Percentiles rank a stretch among this genome's conserved stretches.
Evolutionary conservation across 176 grass and related monocot genomes (phyloP).

Genomic region (Carex myosuroides): DNA sequence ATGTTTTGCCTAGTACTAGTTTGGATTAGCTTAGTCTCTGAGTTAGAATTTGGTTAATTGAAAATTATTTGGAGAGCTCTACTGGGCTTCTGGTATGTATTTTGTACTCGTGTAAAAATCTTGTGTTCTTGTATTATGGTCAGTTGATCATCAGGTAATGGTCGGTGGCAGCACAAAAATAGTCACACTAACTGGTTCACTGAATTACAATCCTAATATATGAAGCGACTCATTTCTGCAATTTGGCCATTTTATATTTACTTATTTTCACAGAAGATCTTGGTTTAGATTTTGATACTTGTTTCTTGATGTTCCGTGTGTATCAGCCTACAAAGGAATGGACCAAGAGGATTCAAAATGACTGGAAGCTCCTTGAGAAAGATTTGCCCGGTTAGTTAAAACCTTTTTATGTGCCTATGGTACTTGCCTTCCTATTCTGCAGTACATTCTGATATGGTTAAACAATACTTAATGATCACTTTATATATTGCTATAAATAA

Average conservation of each 20-base stretch:
- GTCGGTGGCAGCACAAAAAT: background rate
- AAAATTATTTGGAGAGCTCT: background rate
- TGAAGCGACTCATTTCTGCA: background rate
- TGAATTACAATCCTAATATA: background rate
- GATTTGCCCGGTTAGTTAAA: slow-evolving; percentile 57
- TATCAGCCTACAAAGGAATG: slow-evolving; percentile 59
- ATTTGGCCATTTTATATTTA: background rate
- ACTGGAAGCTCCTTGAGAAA: slow-evolving; percentile 75
- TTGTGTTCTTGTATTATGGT: background rate
- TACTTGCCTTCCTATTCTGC: background rate
- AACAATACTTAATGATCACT: slow-evolving; percentile 19
- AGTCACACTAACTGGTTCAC: background rate
- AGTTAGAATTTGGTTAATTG: background rate
- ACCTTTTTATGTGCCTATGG: background rate
- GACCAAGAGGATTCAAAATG: slow-evolving; percentile 63
- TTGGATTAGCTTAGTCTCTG: background rate
- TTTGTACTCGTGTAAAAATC: background rate
- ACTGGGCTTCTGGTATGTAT: background rate
- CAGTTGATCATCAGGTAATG: background rate
- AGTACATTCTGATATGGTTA: background rate
- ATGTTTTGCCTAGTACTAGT: background rate
- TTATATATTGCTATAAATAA: slow-evolving; percentile 3
- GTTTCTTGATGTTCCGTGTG: background rate
- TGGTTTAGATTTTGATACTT: background rate
- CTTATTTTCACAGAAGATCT: background rate